Evolutionary conservation across 345 rosid genomes (phyloP).

Genomic region (Streptanthus diversifolius): DNA sequence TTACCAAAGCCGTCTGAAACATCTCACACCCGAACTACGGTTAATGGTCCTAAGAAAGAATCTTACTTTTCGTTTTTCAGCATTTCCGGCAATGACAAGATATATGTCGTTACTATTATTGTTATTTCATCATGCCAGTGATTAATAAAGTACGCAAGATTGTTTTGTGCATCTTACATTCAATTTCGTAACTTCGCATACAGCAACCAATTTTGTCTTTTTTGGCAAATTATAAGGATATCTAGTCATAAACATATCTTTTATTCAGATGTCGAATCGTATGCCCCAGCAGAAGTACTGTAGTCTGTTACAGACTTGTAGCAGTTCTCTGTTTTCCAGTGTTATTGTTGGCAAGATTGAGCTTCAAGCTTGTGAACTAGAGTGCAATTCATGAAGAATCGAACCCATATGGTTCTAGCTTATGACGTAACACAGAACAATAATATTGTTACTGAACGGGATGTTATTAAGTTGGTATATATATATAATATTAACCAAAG

Average conservation of each 20-base stretch:
- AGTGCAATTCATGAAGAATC: neutral
- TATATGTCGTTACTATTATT: neutral
- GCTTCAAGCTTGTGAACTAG: no score
- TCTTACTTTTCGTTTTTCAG: neutral
- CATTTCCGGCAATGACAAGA: neutral
- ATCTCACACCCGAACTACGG: neutral
- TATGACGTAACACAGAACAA: neutral
- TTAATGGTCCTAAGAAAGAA: neutral
- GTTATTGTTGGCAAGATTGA: no score
- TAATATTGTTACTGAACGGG: neutral
- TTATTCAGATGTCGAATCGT: no score
- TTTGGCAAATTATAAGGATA: neutral
- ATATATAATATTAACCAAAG: no score
- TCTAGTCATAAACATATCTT: neutral
- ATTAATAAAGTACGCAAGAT: slow-evolving; percentile 12
- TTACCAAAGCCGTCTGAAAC: slow-evolving; percentile 35
- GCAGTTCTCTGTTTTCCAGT: neutral
- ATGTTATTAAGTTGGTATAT: neutral
- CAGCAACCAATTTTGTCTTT: neutral
- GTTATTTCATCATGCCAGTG: slow-evolving; percentile 7
- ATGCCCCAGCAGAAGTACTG: no score
- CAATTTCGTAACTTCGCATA: neutral
- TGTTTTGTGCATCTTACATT: neutral
- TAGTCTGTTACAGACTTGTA: no score
- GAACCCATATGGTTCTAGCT: neutral